phyloP scores from a whole-genome alignment of 495 filamentous ascomycete species.

The Penicillium arizonense region DNA sequence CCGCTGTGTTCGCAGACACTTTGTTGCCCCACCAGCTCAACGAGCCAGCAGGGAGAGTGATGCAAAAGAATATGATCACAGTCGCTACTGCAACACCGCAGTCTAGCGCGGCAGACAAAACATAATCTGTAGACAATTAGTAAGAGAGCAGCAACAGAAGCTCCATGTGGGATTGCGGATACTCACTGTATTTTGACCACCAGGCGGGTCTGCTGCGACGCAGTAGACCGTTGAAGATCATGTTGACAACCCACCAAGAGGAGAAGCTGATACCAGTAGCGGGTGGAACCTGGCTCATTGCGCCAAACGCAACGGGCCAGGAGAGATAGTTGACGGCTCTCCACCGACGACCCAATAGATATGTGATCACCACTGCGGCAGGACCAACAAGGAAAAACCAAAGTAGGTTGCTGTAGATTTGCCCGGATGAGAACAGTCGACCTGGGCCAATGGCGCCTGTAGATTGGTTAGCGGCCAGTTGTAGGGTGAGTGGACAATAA shows the following conservation, averaged over 20 bases:
- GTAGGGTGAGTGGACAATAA: background rate
- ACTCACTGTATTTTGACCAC: constrained; percentile 60
- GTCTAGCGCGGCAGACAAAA: constrained; percentile 60
- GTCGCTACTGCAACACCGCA: constrained; percentile 62
- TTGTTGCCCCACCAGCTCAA: constrained; percentile 71
- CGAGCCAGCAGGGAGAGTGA: constrained; percentile 60
- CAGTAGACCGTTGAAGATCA: constrained; percentile 62
- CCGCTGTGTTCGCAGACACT: constrained; percentile 44
- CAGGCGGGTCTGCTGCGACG: constrained; percentile 57
- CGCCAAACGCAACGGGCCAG: constrained; percentile 68
- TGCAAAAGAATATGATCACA: constrained; percentile 65
- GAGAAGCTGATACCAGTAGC: constrained; percentile 69
- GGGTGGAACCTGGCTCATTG: constrained; percentile 61
- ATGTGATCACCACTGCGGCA: constrained; percentile 54
- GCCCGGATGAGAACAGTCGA: constrained; percentile 65
- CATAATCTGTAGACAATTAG: constrained; percentile 57
- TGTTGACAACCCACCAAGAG: constrained; percentile 65
- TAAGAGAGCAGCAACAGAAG: constrained; percentile 31
- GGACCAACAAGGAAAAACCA: constrained; percentile 65
- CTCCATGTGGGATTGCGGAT: constrained; percentile 43
- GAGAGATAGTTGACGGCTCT: constrained; percentile 55
- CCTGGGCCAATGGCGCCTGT: constrained; percentile 58
- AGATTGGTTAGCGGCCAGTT: background rate
- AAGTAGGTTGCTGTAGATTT: constrained; percentile 64
- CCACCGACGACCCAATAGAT: constrained; percentile 52